Evolutionary conservation across 2,329 filamentous ascomycete species (phyloP).

Genomic region (Thermoascus crustaceus): DNA sequence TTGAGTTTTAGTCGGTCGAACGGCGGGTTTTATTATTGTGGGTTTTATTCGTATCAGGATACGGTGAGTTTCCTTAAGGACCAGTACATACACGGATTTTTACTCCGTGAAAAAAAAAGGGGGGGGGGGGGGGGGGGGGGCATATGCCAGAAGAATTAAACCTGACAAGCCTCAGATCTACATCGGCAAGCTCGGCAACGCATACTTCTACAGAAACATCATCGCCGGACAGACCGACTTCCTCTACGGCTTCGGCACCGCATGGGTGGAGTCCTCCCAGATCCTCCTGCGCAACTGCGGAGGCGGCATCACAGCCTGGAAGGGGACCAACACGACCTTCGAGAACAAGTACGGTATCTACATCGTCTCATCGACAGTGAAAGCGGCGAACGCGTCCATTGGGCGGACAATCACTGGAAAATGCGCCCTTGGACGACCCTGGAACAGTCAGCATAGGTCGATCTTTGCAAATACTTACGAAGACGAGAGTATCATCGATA

Average conservation of each 20-base stretch:
- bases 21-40: conserved; percentile 58
- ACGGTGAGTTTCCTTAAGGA: too few relatives aligned
- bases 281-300: conserved; percentile 53
- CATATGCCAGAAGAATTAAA: neutral
- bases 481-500: conserved; percentile 45
- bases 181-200: conserved; percentile 58
- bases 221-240: conserved; percentile 62
- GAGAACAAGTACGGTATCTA: conserved; percentile 61
- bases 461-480: conserved; percentile 50
- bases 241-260: conserved; percentile 59
- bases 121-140: too few relatives aligned
- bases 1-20: conserved; percentile 56
- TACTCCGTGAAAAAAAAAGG: too few relatives aligned
- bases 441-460: conserved; percentile 51
- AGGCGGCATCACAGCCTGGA: conserved; percentile 63
- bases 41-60: conserved; percentile 61
- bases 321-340: conserved; percentile 58
- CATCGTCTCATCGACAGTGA: conserved; percentile 47
- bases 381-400: conserved; percentile 46
- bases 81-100: too few relatives aligned
- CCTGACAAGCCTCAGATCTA: conserved; percentile 39
- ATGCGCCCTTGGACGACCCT: conserved; percentile 55
- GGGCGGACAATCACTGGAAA: conserved; percentile 33
- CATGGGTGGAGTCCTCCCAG: conserved; percentile 49
- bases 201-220: conserved; percentile 53